These are phyloP conservation scores for Yamadazyma insecticola DNA, from an alignment of 805 yeast genomes.

Conservation along the genomic window DNA sequence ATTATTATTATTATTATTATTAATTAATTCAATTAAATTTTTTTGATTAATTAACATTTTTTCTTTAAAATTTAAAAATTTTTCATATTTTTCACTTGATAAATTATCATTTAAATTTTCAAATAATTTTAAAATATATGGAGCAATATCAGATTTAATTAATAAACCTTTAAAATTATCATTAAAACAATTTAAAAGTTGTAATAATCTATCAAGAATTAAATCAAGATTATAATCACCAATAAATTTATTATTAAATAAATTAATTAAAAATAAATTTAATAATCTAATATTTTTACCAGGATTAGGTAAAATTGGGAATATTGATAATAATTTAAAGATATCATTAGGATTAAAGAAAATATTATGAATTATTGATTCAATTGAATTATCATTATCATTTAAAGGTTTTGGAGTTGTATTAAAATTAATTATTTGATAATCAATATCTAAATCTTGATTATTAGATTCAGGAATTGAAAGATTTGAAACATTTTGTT, in stretches of 20 bases:
- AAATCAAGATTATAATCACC: slow-evolving; percentile 16
- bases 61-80: slow-evolving; percentile 38
- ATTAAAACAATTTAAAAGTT: slow-evolving; percentile 52
- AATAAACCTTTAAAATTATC: slow-evolving; percentile 66
- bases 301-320: slow-evolving; percentile 35
- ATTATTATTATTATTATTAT: slow-evolving; percentile 9
- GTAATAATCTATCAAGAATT: slow-evolving; percentile 47
- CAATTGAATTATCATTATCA: slow-evolving; percentile 52
- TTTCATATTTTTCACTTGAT: slow-evolving; percentile 4
- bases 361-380: slow-evolving; percentile 72
- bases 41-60: slow-evolving; percentile 50
- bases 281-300: slow-evolving; percentile 21
- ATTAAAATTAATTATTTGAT: slow-evolving; percentile 19
- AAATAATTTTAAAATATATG: slow-evolving; percentile 51
- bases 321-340: slow-evolving; percentile 17
- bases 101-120: slow-evolving; percentile 26
- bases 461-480: slow-evolving; percentile 6
- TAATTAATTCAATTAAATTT: slow-evolving; percentile 23
- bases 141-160: slow-evolving; percentile 57
- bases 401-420: too few species aligned
- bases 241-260: slow-evolving; percentile 8
- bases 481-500: slow-evolving; percentile 12
- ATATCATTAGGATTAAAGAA: slow-evolving; percentile 28
- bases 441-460: slow-evolving; percentile 1
- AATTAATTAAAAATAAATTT: slow-evolving; percentile 7